Conservation (phyloP, 257 asterid species). For the Solanum sparsipilum region DNA sequence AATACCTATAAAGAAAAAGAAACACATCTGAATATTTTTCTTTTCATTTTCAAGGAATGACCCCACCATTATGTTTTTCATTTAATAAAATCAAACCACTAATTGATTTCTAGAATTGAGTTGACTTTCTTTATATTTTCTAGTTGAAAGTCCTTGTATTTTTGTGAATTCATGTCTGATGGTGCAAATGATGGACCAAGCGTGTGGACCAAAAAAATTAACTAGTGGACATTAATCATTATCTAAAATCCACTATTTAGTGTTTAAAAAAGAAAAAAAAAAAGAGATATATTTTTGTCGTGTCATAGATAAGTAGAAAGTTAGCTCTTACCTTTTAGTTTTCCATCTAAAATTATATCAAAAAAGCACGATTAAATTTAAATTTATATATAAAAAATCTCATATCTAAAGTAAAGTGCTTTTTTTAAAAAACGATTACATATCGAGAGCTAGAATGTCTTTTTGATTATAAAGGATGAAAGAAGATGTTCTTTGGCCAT, state of each 20-base stretch:
- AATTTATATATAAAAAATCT: background rate
- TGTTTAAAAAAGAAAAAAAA: background rate
- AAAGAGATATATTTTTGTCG: background rate
- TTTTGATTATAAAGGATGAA: background rate
- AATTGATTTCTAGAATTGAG: background rate
- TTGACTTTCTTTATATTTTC: background rate
- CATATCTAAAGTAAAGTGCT: background rate
- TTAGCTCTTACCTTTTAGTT: background rate
- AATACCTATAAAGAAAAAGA: background rate
- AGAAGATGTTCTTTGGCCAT: background rate
- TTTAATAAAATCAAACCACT: background rate
- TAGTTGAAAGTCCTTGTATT: background rate
- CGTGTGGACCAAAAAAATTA: background rate
- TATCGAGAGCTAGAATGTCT: no score
- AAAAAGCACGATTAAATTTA: background rate
- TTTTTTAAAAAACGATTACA: no score
- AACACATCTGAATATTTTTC: background rate
- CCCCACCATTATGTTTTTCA: background rate
- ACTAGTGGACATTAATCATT: background rate
- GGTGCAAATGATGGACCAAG: background rate
- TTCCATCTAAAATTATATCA: background rate
- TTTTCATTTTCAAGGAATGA: background rate
- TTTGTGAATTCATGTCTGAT: background rate
- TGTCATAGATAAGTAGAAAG: background rate
- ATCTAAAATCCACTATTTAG: background rate